A percentile compares a stretch with the other conserved stretches of the same genome.
Conservation (phyloP, 2,329 filamentous ascomycete species). For the Microsporum audouinii region DNA sequence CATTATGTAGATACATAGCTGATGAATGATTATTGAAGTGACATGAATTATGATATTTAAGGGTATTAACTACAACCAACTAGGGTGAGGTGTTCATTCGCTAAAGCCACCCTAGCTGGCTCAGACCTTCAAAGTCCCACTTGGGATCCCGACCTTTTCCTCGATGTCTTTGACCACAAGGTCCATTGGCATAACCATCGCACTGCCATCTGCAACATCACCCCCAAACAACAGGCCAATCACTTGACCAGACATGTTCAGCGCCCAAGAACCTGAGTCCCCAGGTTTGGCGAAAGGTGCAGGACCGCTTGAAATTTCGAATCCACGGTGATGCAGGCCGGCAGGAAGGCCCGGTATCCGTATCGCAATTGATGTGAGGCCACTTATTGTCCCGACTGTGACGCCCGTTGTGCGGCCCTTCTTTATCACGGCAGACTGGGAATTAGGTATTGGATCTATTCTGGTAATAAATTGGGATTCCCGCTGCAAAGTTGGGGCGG, state of each 20-base stretch:
- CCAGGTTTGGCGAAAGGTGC: not conserved
- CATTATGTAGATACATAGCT: no score
- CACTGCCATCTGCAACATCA: not conserved
- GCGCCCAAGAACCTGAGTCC: constrained; percentile 2
- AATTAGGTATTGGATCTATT: not conserved
- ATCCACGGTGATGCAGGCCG: not conserved
- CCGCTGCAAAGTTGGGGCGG: not conserved
- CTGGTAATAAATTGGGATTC: not conserved
- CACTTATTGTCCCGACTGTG: not conserved
- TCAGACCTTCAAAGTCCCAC: not conserved
- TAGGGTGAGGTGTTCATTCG: no score
- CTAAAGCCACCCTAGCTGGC: no score
- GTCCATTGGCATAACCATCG: not conserved
- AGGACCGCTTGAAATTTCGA: not conserved
- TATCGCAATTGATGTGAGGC: not conserved
- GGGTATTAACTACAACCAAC: no score
- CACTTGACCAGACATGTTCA: constrained; percentile 2
- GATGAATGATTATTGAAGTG: no score
- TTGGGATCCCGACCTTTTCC: not conserved
- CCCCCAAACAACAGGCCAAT: constrained; percentile 2
- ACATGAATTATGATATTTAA: no score
- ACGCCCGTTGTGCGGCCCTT: not conserved
- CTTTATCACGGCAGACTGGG: not conserved
- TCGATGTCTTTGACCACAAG: constrained; percentile 3
- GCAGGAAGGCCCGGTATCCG: not conserved